Evolutionary conservation across 345 rosid species (phyloP).

Genomic region (Passiflora organensis): DNA sequence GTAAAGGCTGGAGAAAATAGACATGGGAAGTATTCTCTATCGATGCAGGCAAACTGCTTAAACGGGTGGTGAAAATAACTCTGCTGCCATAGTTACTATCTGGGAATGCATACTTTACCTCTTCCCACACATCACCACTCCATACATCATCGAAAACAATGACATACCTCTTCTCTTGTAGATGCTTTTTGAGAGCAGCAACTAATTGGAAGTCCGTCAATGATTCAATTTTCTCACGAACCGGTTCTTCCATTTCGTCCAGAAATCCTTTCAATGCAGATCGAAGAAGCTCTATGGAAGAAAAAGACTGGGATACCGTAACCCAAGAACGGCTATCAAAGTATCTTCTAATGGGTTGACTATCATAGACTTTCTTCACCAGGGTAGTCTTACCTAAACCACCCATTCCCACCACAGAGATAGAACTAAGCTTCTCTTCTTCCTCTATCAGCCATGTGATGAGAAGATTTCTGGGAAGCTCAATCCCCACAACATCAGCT

Average conservation of each 20-base stretch:
- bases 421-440: not conserved
- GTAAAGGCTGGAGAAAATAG: conserved; percentile 5
- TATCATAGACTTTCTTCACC: conserved; percentile 10
- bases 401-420: conserved; percentile 12
- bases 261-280: not conserved
- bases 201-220: conserved; percentile 2
- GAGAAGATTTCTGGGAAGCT: not conserved
- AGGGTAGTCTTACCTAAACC: conserved; percentile 9
- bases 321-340: conserved; percentile 9
- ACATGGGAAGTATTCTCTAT: not conserved
- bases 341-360: not conserved
- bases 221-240: not conserved
- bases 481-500: conserved; percentile 16
- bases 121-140: conserved; percentile 6
- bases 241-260: conserved; percentile 5
- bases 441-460: conserved; percentile 4
- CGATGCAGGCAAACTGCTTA: not conserved
- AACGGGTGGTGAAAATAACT: conserved; percentile 6
- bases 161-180: conserved; percentile 10
- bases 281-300: not conserved
- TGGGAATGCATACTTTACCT: conserved; percentile 4
- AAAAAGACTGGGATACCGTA: conserved; percentile 5
- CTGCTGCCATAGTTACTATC: conserved; percentile 2
- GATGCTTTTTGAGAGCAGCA: not conserved
- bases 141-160: conserved; percentile 12